phyloP scores from a whole-genome alignment of 169 alveolate species.

The Ichthyophthirius multifiliis region DNA sequence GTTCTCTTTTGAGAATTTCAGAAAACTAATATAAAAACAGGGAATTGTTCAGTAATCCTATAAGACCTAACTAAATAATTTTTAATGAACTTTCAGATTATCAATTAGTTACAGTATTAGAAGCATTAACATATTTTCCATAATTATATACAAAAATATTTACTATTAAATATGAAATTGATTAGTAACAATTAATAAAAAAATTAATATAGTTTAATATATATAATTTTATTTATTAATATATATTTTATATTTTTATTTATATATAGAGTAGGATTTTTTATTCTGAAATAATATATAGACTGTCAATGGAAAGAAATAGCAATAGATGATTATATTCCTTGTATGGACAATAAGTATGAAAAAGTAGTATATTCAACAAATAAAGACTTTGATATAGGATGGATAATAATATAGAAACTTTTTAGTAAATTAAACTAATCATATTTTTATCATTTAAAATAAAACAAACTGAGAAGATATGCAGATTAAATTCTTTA shows the following conservation, averaged over 20 bases:
- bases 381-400: neutral
- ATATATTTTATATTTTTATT: neutral
- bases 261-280: constrained; percentile 23
- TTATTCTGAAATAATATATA: constrained; percentile 10
- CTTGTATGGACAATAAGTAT: neutral
- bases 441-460: neutral
- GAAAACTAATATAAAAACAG: neutral
- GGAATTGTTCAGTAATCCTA: neutral
- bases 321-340: constrained; percentile 20
- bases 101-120: neutral
- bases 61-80: neutral
- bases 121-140: constrained; percentile 20
- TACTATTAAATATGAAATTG: constrained; percentile 24
- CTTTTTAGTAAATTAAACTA: constrained; percentile 16
- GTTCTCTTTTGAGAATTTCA: no score
- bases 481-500: constrained; percentile 15
- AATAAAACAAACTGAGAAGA: neutral
- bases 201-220: neutral
- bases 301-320: constrained; percentile 17
- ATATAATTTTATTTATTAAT: neutral
- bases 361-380: constrained; percentile 3
- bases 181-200: constrained; percentile 21
- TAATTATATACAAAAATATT: constrained; percentile 10
- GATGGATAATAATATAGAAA: constrained; percentile 6
- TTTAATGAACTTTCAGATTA: neutral